These are phyloP conservation scores for Termitomyces sp. DNA, from an alignment of 768 basidiomycete species.

Conservation along the genomic window DNA sequence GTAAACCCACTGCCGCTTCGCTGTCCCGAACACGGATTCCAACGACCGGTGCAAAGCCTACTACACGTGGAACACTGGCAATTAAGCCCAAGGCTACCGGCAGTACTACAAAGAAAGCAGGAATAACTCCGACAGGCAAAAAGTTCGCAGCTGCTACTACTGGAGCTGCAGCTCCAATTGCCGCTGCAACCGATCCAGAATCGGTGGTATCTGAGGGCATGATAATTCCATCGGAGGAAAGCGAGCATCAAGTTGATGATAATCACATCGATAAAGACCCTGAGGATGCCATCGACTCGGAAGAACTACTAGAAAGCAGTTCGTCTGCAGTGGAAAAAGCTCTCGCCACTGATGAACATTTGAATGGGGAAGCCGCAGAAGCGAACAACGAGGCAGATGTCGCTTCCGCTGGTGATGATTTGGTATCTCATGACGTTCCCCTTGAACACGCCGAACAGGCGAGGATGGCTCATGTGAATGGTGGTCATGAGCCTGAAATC, in stretches of 20 bases:
- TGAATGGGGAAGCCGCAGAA: not conserved
- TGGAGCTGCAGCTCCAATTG: not conserved
- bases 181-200: not conserved
- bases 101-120: not conserved
- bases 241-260: conserved; percentile 3
- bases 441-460: not conserved
- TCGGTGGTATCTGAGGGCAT: conserved; percentile 4
- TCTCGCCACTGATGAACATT: not conserved
- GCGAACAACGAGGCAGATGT: not conserved
- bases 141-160: conserved; percentile 17
- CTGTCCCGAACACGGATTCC: conserved; percentile 51
- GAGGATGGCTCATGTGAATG: conserved; percentile 9
- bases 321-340: not conserved
- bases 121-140: conserved; percentile 16
- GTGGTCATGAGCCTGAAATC: conserved; percentile 7
- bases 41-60: conserved; percentile 19
- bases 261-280: not conserved
- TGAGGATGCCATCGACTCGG: not conserved
- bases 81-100: conserved; percentile 17
- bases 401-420: not conserved
- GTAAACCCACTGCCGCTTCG: conserved; percentile 80
- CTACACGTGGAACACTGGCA: conserved; percentile 21
- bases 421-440: not conserved
- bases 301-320: not conserved
- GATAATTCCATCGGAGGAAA: conserved; percentile 6